phyloP scores from a whole-genome alignment of 768 basidiomycete genomes.

The Ramaria sp. region DNA sequence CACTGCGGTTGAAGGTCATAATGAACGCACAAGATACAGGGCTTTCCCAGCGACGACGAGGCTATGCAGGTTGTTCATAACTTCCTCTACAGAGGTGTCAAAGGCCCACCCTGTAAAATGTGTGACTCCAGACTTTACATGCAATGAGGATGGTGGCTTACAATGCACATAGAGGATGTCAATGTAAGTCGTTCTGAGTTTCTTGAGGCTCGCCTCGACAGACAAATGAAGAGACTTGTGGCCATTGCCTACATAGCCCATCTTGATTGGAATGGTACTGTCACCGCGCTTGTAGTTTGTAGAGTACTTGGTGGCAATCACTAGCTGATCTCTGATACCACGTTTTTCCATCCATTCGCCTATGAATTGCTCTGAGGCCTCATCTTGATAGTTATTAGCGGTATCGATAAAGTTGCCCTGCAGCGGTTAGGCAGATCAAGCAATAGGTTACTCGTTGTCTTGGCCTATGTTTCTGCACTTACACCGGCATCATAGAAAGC shows the following conservation, averaged over 20 bases:
- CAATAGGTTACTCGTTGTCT: too few relatives aligned
- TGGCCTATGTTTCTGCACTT: too few relatives aligned
- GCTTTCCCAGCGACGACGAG: constrained; percentile 32
- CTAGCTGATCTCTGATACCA: constrained; percentile 33
- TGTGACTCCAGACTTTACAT: constrained; percentile 13
- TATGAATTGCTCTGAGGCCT: constrained; percentile 31
- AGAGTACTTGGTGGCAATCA: constrained; percentile 34
- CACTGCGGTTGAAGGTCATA: neutral
- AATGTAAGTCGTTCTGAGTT: constrained; percentile 17
- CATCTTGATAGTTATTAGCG: constrained; percentile 21
- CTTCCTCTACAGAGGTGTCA: constrained; percentile 28
- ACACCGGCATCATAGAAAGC: constrained; percentile 12
- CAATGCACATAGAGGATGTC: constrained; percentile 19
- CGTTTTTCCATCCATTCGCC: constrained; percentile 37
- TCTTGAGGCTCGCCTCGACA: constrained; percentile 14
- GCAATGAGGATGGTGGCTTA: neutral
- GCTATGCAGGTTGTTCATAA: constrained; percentile 31
- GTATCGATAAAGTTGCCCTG: constrained; percentile 22
- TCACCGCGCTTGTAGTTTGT: constrained; percentile 21
- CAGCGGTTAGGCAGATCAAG: neutral
- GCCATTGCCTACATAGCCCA: constrained; percentile 23
- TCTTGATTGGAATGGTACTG: constrained; percentile 2
- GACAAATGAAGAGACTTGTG: constrained; percentile 19
- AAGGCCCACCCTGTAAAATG: constrained; percentile 28
- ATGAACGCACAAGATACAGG: constrained; percentile 21